Evolutionary conservation across 441 rosid species (phyloP), one percentile per base, ranked within the genome.

Genomic region (Populus trichocarpa): DNA sequence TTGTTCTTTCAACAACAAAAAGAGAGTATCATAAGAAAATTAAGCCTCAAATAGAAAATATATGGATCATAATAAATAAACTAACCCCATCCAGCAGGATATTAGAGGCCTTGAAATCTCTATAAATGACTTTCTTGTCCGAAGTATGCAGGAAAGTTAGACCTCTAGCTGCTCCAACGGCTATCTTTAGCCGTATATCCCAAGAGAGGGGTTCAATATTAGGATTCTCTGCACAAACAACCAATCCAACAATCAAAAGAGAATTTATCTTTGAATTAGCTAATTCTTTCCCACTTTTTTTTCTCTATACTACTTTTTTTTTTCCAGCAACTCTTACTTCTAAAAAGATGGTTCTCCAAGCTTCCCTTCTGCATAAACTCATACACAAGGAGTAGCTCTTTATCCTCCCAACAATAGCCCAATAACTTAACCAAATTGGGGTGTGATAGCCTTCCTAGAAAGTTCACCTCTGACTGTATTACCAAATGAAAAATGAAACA

Each of bases 51-150:
- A 40, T 33, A 61, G 12, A 70, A 25, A 6, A 70, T 4, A 23
- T 9, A 35, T 7, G 7, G 11, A 5, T 63, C 53, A 69, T 40
- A 16, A 59, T 28, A 26, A 12, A n/a, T 16, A 33, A 73, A 78
- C 81, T 87, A 84, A 95, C 97, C 88, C 83, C 90, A 73, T 93
- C 98, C 75, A 95, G 93, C 57, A 95, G 85, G 72, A 95, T 95
- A 78, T 95, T 95, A 13, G 98, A 89, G 7, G 98, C 94, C 84
- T 95, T 95, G 85, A 95, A 93, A 80, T 93, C 97, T 84, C 98
- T 73, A 82, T 93, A 93, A 64, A 93, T 95, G 30, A 95, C 92
- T 86, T 89, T 84, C 88, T 89, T 93, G 59, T 93, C 97, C 1
- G 94, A 89, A 3, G 87, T 81, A 57, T 94, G 98, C 33, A 94